A percentile compares a stretch with the other conserved stretches of the same genome.
Evolutionary conservation across 78 protist genomes (phyloP).

Genomic region (Dictyostelium brefeldianum): DNA sequence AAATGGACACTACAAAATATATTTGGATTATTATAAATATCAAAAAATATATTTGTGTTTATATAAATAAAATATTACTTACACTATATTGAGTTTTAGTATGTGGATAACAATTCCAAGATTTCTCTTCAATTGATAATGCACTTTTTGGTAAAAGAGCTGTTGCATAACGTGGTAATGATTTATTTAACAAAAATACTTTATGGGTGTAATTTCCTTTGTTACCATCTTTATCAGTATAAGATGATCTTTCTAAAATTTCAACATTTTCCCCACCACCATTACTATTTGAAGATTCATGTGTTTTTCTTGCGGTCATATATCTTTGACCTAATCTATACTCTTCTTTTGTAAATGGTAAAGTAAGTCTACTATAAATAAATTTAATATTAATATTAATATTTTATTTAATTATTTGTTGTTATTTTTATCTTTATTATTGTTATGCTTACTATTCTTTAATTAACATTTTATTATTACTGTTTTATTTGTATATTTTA

Average conservation of each 20-base stretch:
- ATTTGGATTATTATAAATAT: too few species aligned
- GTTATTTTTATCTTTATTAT: too few species aligned
- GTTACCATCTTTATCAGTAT: conserved; percentile 17
- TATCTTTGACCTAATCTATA: conserved; percentile 39
- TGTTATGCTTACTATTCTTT: conserved; percentile 22
- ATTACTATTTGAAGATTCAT: conserved; percentile 16
- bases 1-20: conserved; percentile 78
- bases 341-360: conserved; percentile 72
- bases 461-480: conserved; percentile 4
- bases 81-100: conserved; percentile 82
- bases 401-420: too few species aligned
- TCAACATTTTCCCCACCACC: conserved; percentile 43
- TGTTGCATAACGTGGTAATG: conserved; percentile 67
- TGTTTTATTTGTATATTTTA: too few species aligned
- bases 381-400: background rate
- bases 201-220: conserved; percentile 70
- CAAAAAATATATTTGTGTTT: background rate
- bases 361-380: conserved; percentile 41
- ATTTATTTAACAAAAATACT: conserved; percentile 32
- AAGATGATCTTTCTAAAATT: conserved; percentile 28
- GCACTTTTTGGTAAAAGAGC: conserved; percentile 86
- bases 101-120: conserved; percentile 94
- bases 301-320: conserved; percentile 27
- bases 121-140: conserved; percentile 89
- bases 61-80: background rate